Base-by-base conservation (phyloP, 331 rosid genomes). In the Pyrus hybrid region DNA sequence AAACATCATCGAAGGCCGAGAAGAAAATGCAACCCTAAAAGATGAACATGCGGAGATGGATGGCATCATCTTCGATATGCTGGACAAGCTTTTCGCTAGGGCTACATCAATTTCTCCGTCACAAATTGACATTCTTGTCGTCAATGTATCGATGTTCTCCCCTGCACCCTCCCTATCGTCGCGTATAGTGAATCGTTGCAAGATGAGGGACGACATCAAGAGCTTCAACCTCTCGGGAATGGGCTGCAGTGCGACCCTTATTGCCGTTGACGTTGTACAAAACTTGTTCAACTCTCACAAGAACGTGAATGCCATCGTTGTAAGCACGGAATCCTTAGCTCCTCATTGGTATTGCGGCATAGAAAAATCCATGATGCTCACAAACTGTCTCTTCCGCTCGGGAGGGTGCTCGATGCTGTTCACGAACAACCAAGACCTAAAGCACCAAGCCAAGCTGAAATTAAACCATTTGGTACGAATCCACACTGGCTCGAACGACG, bases 191-290 rank as follows among this genome's bases (percentile, higher is more conserved):
- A 82, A 82, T 37, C 47, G 72, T 12, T 84, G 66, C 68, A 64
- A 79, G 8, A 57, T 79, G 78, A 66, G 78, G 64, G 78, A 71
- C 22, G 76, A 81, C 29, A 30, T 84, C 54, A 81, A 74, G 71
- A 67, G 74, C 21, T 81, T 77, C 76, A 84, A 78, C 71, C 83
- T 84, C 28, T 61, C 85, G 9, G 88, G 88, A 25, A 84, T 84
- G 85, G 79, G 88, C 7, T 84, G 85, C 73, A 84, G 88, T 13
- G 85, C 76, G 0, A 84, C 81, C 61, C 74, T 81, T 0, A 71
- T 74, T 3, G 67, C 81, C 23, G 5, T 84, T 37, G 88, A 84
- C 8, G 23, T 78, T 2, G 83, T 84, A 25, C 70, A 41, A 47
- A 70, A 56, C 32, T 8, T 84, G 30, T 81, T 84, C 63, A 71